Conservation (phyloP, 2,329 filamentous ascomycete genomes). For the Diaporthe velutina region DNA sequence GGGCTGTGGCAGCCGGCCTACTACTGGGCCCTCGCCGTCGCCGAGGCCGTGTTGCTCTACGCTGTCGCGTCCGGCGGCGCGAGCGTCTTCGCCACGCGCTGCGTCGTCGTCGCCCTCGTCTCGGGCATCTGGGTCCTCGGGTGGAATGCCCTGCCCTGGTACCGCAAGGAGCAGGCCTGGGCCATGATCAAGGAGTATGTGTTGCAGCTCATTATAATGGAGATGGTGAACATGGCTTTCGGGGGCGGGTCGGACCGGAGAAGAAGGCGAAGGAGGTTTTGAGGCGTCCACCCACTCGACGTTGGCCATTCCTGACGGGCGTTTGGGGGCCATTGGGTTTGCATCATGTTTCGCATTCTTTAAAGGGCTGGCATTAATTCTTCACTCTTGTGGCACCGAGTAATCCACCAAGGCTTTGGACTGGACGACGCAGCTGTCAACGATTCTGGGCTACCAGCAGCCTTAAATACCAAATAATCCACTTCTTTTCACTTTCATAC, state of each 20-base stretch:
- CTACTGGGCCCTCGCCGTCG: slow-evolving; percentile 35
- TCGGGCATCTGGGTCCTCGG: slow-evolving; percentile 34
- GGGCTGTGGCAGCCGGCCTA: slow-evolving; percentile 36
- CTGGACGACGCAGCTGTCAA: background rate
- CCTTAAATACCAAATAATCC: background rate
- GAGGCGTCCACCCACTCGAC: background rate
- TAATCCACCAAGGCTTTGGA: no score
- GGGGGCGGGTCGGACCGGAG: slow-evolving; percentile 32
- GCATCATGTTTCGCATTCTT: background rate
- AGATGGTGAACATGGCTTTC: slow-evolving; percentile 37
- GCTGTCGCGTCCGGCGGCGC: slow-evolving; percentile 9
- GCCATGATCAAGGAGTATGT: slow-evolving; percentile 39
- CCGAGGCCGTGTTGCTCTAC: slow-evolving; percentile 35
- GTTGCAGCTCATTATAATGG: slow-evolving; percentile 35
- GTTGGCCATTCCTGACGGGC: background rate
- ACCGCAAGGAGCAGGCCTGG: slow-evolving; percentile 37
- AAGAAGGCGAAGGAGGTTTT: slow-evolving; percentile 32
- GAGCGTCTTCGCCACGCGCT: slow-evolving; percentile 4
- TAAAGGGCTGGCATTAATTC: no score
- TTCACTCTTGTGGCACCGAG: background rate
- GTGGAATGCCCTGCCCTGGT: slow-evolving; percentile 38
- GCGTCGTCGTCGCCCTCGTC: slow-evolving; percentile 14
- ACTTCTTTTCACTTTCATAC: background rate
- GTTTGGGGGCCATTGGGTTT: background rate
- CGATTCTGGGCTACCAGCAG: no score